Base-by-base conservation (phyloP, 768 basidiomycete genomes). In the Suillus weaverae region DNA sequence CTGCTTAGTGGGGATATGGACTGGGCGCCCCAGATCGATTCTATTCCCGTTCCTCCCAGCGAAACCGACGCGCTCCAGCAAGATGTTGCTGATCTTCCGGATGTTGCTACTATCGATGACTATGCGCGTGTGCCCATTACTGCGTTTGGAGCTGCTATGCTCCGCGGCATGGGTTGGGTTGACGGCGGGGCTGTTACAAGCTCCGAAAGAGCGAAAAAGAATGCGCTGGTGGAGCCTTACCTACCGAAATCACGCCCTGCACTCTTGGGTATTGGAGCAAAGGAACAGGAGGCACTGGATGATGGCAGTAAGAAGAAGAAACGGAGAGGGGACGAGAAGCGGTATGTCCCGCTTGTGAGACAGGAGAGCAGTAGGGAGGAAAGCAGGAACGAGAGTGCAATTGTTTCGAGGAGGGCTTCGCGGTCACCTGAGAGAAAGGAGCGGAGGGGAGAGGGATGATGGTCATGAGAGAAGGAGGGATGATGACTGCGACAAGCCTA, bases 101-200 rank as follows among this genome's bases (percentile, higher is more conserved):
- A 91, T 8, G 75, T 77, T 61, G 88, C 95, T 1, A 87, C 91
- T 0, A 77, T 92, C 20, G 89, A 92, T 0, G 97, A 96, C 75
- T 99, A 99, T 72, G 86, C 86, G 41, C 90, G 94, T 22, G 87
- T 98, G 0, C 97, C 97, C 0, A 89, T 99, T 20, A 89, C 91
- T 6, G 90, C 93, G 63, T 99, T 99, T 69, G 97, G 97, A 7
- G 89, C 91, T 5, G 97, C 97, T 8, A 84, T 99, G 70, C 81
- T 97, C 5, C 85, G 95, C 53, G 97, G 97, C 0, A 99, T 99
- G 97, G 96, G 96, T 3, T 98, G 95, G 95, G 92, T 92, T 66
- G 88, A 91, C 41, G 91, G 92, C 1, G 84, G 84, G 4, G 87
- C 89, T 5, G 92, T 92, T 3, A 83, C 88, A 30, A 81, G 85